Percentiles rank a stretch among this genome's conserved stretches.
Evolutionary conservation across 495 filamentous ascomycete genomes (phyloP).

Genomic region (Endocarpon pusillum): DNA sequence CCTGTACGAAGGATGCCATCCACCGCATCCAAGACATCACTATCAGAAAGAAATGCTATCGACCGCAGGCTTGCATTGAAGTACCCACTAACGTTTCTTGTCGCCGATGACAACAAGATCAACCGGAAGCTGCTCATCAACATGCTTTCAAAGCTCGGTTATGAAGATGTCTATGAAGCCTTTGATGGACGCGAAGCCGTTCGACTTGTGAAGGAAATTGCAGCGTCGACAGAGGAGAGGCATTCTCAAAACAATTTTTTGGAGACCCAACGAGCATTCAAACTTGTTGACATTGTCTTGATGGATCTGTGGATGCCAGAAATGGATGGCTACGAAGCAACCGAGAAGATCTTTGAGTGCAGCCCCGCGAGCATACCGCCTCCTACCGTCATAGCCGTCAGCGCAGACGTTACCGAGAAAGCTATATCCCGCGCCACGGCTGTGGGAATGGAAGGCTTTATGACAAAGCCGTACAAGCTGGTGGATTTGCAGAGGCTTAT

Average conservation of each 20-base stretch:
- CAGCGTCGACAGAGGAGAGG: slow-evolving; percentile 3
- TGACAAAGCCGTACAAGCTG: slow-evolving; percentile 67
- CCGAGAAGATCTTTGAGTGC: slow-evolving; percentile 36
- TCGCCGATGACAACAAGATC: slow-evolving; percentile 68
- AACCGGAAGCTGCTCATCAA: slow-evolving; percentile 57
- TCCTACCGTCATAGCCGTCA: slow-evolving; percentile 50
- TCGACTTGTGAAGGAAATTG: slow-evolving; percentile 34
- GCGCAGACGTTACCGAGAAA: slow-evolving; percentile 57
- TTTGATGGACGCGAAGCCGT: slow-evolving; percentile 61
- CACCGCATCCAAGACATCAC: slow-evolving; percentile 3
- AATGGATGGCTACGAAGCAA: slow-evolving; percentile 69
- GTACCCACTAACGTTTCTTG: slow-evolving; percentile 50
- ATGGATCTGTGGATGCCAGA: slow-evolving; percentile 85
- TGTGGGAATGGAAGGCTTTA: slow-evolving; percentile 60
- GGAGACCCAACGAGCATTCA: slow-evolving; percentile 4
- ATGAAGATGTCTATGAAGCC: slow-evolving; percentile 46
- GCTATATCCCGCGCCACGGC: slow-evolving; percentile 44
- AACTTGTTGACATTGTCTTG: slow-evolving; percentile 46
- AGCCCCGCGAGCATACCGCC: not conserved
- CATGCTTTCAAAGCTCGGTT: slow-evolving; percentile 57
- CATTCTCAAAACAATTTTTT: slow-evolving; percentile 4
- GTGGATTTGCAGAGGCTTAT: slow-evolving; percentile 53
- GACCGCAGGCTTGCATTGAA: slow-evolving; percentile 32
- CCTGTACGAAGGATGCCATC: slow-evolving; percentile 9
- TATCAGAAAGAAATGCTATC: slow-evolving; percentile 5